Conservation (phyloP, 352 stramenopile species). For the Pythium apleroticum region DNA sequence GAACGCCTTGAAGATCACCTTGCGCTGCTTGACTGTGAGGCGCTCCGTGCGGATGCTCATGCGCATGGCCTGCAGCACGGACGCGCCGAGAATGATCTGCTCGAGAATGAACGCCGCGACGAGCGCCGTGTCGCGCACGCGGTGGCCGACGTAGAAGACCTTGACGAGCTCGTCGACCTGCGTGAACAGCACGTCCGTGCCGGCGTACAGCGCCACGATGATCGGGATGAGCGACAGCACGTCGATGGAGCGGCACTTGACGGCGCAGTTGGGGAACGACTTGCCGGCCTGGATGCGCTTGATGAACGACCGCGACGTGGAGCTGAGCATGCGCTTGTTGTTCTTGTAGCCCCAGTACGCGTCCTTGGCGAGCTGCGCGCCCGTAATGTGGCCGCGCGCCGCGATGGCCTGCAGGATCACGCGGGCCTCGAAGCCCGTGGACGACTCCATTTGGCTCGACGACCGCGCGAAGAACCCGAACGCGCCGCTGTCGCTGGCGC, state of each 20-base stretch:
- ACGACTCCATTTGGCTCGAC: constrained; percentile 58
- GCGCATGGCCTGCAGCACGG: constrained; percentile 77
- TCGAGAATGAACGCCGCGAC: constrained; percentile 78
- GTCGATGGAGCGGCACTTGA: constrained; percentile 82
- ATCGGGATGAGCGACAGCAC: constrained; percentile 72
- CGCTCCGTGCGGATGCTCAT: constrained; percentile 82
- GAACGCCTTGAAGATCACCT: constrained; percentile 85
- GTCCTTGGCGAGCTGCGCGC: constrained; percentile 73
- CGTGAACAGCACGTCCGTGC: constrained; percentile 75
- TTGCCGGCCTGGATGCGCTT: constrained; percentile 75
- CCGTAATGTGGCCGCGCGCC: constrained; percentile 65
- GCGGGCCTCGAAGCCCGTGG: constrained; percentile 73
- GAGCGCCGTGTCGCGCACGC: constrained; percentile 66
- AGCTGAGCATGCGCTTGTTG: constrained; percentile 66
- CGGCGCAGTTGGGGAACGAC: constrained; percentile 64
- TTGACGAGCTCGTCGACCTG: constrained; percentile 81
- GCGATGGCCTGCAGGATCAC: constrained; percentile 76
- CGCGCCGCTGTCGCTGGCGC: constrained; percentile 45
- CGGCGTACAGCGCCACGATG: constrained; percentile 76
- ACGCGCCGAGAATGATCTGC: constrained; percentile 75
- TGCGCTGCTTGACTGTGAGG: constrained; percentile 78
- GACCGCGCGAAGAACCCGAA: constrained; percentile 38
- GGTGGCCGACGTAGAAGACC: constrained; percentile 74
- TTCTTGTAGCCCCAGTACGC: constrained; percentile 85
- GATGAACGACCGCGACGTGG: constrained; percentile 71